phyloP scores from a whole-genome alignment of 805 yeast species.

The Dipodascus geniculatus region DNA sequence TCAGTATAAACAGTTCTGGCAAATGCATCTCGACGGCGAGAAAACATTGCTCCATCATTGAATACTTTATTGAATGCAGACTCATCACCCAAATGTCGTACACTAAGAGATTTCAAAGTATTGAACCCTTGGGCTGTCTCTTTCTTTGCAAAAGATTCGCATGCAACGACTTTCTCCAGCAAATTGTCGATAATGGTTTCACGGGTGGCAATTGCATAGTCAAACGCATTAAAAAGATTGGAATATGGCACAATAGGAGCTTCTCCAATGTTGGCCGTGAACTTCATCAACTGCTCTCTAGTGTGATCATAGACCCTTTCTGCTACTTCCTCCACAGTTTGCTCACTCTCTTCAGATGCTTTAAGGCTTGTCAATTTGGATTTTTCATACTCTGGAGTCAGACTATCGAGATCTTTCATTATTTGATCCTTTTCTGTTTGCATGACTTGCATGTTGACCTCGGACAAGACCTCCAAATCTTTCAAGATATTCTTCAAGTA shows the following conservation, averaged over 20 bases:
- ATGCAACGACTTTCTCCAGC: conserved; percentile 44
- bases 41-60: conserved; percentile 67
- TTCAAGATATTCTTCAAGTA: conserved; percentile 56
- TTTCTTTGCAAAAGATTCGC: conserved; percentile 60
- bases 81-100: conserved; percentile 49
- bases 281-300: conserved; percentile 37
- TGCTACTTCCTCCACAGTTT: conserved; percentile 48
- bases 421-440: conserved; percentile 37
- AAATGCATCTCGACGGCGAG: conserved; percentile 53
- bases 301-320: conserved; percentile 51
- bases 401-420: conserved; percentile 36
- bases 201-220: conserved; percentile 62
- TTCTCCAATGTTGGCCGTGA: conserved; percentile 42
- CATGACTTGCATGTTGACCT: conserved; percentile 48
- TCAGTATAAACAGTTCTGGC: conserved; percentile 46
- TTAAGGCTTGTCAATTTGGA: conserved; percentile 39
- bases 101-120: conserved; percentile 51
- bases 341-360: conserved; percentile 48
- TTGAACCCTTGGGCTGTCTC: conserved; percentile 51
- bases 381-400: conserved; percentile 55
- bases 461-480: conserved; percentile 53
- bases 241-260: conserved; percentile 41
- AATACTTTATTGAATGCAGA: conserved; percentile 35
- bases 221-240: conserved; percentile 54
- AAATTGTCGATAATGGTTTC: conserved; percentile 53